Evolutionary conservation across 192 early-diverging fungal species (phyloP).

Genomic region (Podila horticola): DNA sequence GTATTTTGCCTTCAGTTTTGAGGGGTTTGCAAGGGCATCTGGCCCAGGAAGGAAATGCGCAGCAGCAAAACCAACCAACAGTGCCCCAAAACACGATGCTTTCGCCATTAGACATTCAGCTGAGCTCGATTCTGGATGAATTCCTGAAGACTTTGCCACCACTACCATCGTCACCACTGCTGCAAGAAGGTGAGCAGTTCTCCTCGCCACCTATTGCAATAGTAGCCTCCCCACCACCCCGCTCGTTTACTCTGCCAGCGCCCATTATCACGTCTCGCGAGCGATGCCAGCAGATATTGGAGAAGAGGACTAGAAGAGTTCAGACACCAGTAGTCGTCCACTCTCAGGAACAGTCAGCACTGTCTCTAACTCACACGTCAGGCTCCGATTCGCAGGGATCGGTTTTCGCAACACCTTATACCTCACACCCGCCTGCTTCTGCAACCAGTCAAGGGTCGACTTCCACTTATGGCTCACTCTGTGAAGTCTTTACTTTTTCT

Average conservation of each 20-base stretch:
- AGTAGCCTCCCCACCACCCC: background rate
- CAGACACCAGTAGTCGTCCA: too few species aligned
- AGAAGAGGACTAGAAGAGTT: background rate
- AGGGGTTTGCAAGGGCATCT: too few species aligned
- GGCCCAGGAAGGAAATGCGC: background rate
- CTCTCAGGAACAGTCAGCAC: background rate
- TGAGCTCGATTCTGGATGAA: constrained; percentile 21
- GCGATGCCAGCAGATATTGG: constrained; percentile 4
- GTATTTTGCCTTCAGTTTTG: too few species aligned
- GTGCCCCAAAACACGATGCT: background rate
- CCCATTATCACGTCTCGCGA: constrained; percentile 32
- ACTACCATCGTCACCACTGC: constrained; percentile 8
- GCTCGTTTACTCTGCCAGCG: background rate
- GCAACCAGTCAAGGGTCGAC: background rate
- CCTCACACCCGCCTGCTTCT: background rate
- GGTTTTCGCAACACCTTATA: background rate
- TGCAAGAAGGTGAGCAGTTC: background rate
- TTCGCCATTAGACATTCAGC: background rate
- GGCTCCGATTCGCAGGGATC: background rate
- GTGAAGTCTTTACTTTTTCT: background rate
- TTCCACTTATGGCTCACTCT: constrained; percentile 5
- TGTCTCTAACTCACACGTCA: background rate
- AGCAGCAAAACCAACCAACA: background rate
- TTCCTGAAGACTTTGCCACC: constrained; percentile 19
- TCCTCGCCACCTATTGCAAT: background rate